Evolutionary conservation across 1,284 basidiomycete genomes (phyloP), one percentile per base, ranked within the genome.

Genomic region (Amylostereum chailletii): DNA sequence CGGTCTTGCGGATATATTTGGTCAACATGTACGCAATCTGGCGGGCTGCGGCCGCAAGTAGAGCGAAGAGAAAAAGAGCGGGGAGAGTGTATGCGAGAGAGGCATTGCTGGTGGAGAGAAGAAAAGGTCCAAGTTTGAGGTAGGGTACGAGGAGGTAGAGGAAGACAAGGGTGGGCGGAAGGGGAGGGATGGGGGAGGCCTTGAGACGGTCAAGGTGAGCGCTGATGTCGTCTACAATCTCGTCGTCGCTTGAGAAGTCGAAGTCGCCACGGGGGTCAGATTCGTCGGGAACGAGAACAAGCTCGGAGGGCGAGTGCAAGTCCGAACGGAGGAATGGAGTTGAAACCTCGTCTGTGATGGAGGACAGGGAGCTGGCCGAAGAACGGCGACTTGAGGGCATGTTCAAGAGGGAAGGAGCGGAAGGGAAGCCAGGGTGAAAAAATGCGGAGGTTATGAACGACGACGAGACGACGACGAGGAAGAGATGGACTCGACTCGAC

Each of bases 21-120:
- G 80, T 76, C 9, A 88, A 73, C 71, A 86, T 76, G 64, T 83
- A 86, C 79, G 81, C 84, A 45, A 88, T 67, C 57, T 86, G 83
- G 41, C 81, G 70, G 36, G 79, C 71, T 53, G 83, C 78, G 10
- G 71, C 72, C 3, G 85, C 76, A 7, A 83, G 65, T 32, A 71
- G 58, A 9, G 81, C 79, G 52, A 80, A 81, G 30, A 74, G 56
- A 32, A 79, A 47, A 4, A 86, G 63, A 1, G 70, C 66, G n/a
- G 75, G 66, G 31, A 86, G 64, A 1, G 72, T 71, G 11, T 71
- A 67, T 55, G 71, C 70, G 30, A 82, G 62, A 1, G 77, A 70
- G n/a, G 74, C 59, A 38, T 65, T 63, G 1, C 67, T 67, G 52
- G 72, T 70, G 6, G 76, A 72, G 3, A 83, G 58, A 45, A 80